Evolutionary conservation across 345 rosid species (phyloP), one percentile per base, ranked within the genome.

Genomic region (Firmiana major): DNA sequence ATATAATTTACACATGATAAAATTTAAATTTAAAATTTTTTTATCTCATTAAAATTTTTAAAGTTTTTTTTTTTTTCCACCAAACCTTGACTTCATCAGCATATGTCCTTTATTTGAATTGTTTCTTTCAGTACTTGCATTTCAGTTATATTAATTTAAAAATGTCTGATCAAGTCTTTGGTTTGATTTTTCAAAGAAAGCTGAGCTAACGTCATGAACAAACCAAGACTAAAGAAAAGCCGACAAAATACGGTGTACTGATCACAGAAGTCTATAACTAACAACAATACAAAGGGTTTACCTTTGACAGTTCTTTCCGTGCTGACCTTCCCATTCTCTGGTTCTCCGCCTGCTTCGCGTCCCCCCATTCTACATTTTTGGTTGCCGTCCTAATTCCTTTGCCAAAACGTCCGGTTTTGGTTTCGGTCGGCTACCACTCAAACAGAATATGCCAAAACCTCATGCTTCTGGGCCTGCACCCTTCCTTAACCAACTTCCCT

Each of bases 361-460:
- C n/a, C 13, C 13, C 6, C 63, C 54, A 7, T 21, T 75, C 57
- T 16, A 28, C 36, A 43, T 67, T 69, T 75, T n/a, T 17, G 69
- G 68, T 58, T 15, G 31, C n/a, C 63, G 1, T 59, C 46, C n/a
- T n/a, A n/a, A n/a, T n/a, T n/a, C n/a, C 60, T 17, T 1, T 48
- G 58, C 55, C 75, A 13, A 69, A 60, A 24, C 13, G 24, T 40
- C 19, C 2, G 17, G 6, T 49, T 13, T 26, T 31, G 34, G 34
- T 31, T 31, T 67, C 22, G 70, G 63, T 36, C 26, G 24, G 55
- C 24, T 71, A 55, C 54, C 77, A 80, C 9, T 73, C 5, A 34
- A 51, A 22, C 24, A 68, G 8, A 10, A 5, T 36, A 53, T 15
- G 45, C 74, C 31, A 40, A 77, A 66, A 55, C 59, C 79, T 31